Evolutionary conservation across 495 filamentous ascomycete genomes (phyloP).

Genomic region (Collariella sp.): DNA sequence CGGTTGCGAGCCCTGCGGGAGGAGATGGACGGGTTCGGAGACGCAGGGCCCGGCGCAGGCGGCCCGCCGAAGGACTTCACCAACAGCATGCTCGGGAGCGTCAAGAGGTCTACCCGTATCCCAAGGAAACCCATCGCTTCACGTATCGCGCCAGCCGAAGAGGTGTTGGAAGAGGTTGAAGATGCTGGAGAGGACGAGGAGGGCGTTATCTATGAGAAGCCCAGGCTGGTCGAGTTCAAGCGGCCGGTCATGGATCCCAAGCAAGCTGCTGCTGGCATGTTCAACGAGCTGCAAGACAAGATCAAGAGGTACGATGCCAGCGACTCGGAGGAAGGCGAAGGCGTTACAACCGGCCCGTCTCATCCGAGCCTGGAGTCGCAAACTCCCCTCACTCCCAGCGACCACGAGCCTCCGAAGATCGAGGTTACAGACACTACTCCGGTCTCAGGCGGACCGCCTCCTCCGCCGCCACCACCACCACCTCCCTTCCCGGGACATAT

Average conservation of each 20-base stretch:
- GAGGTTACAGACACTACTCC: constrained; percentile 36
- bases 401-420: constrained; percentile 46
- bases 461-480: constrained; percentile 25
- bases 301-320: constrained; percentile 63
- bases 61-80: constrained; percentile 32
- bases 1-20: constrained; percentile 85
- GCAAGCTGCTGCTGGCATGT: constrained; percentile 62
- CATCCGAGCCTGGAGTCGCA: constrained; percentile 68
- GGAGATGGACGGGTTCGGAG: constrained; percentile 71
- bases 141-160: constrained; percentile 33
- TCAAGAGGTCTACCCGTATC: constrained; percentile 41
- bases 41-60: constrained; percentile 21
- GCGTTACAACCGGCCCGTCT: constrained; percentile 66
- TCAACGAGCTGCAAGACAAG: constrained; percentile 74
- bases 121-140: constrained; percentile 46
- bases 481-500: constrained; percentile 39
- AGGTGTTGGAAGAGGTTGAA: constrained; percentile 31
- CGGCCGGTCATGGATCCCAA: constrained; percentile 65
- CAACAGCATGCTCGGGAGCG: constrained; percentile 57
- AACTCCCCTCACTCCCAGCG: constrained; percentile 60
- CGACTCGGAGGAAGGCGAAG: constrained; percentile 64
- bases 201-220: constrained; percentile 53
- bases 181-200: constrained; percentile 39
- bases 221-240: constrained; percentile 57
- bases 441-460: constrained; percentile 18